Evolutionary conservation across 257 asterid species (phyloP), one percentile per base, ranked within the genome.

Genomic region (Salvia hispanica): DNA sequence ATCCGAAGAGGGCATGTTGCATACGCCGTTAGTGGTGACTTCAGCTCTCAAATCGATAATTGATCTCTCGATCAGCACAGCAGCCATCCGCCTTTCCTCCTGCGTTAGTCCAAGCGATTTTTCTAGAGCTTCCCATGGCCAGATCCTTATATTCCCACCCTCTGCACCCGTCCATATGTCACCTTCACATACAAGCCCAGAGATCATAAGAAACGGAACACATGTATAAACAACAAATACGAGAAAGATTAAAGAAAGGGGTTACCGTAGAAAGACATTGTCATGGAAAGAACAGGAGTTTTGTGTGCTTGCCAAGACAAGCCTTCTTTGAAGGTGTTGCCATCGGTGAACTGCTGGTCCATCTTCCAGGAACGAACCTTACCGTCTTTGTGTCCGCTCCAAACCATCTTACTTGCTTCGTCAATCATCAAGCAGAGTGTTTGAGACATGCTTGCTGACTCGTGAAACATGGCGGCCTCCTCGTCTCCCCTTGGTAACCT

Each of bases 361-460:
- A 83, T 83, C 77, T 77, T 91, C 97, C 97, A 91, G 0, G 91
- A 83, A 78, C 91, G 81, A 34, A 88, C 81, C 74, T 78, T 86
- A 33, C 97, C 96, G 67, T 91, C 97, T 71, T 86, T 91, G 61
- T 91, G 97, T 31, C 95, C 97, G n/a, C 85, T 91, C 97, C 97
- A 91, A 66, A 91, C 86, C 69, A 86, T 74, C 76, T 85, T 83
- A 72, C 79, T 78, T 31, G 95, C 96, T 2, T 69, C 77, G 82
- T 91, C 97, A 40, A 85, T 84, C 84, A 82, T 77, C 79, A 91
- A 58, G 78, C 88, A 86, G 36, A 78, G 60, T 0, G 93, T 74
- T 0, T 95, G 91, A 0, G 96, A 78, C 5, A 75, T 82, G 79
- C 57, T 80, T 46, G 73, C 82, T 0, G 95, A 85, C 62, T 91